Conservation (phyloP, 352 stramenopile species). For the Phytophthora colocasiae region DNA sequence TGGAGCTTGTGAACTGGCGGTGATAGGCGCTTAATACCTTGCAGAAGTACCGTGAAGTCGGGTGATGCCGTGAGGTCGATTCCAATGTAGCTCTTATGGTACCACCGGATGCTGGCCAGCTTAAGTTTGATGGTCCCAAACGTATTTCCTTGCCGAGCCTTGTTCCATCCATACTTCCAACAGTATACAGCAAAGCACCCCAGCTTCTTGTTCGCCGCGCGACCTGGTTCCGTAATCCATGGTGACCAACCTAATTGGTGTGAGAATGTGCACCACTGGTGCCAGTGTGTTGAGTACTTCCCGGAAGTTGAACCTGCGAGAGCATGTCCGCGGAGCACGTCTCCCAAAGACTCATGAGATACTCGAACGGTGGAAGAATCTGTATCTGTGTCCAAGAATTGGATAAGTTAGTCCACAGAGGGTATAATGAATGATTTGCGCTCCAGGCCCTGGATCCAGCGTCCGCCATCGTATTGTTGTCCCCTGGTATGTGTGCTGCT, state of each 20-base stretch:
- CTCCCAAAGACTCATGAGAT: constrained; percentile 12
- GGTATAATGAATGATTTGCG: constrained; percentile 2
- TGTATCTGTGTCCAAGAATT: constrained; percentile 16
- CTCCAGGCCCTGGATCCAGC: constrained; percentile 15
- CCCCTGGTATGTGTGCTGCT: constrained; percentile 11
- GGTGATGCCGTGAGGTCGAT: constrained; percentile 6
- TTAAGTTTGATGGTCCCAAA: constrained; percentile 33
- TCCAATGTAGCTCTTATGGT: constrained; percentile 15
- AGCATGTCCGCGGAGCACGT: too few relatives aligned
- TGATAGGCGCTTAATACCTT: constrained; percentile 29
- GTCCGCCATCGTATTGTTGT: constrained; percentile 12
- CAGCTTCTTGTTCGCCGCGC: too few relatives aligned
- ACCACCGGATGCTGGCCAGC: constrained; percentile 25
- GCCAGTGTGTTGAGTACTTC: too few relatives aligned
- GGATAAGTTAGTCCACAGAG: constrained; percentile 24
- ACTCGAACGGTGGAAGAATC: constrained; percentile 8
- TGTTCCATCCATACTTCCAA: constrained; percentile 18
- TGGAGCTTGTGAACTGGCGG: constrained; percentile 28
- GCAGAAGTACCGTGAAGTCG: constrained; percentile 19
- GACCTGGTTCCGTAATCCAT: too few relatives aligned
- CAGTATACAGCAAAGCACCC: constrained; percentile 11
- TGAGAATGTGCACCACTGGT: too few relatives aligned
- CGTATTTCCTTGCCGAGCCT: constrained; percentile 40
- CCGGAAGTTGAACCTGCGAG: too few relatives aligned
- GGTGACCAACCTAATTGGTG: too few relatives aligned